A percentile compares a stretch with the other conserved stretches of the same genome.
These are phyloP conservation scores for Streptanthus diversifolius DNA, from an alignment of 345 rosid species.

Conservation along the genomic window DNA sequence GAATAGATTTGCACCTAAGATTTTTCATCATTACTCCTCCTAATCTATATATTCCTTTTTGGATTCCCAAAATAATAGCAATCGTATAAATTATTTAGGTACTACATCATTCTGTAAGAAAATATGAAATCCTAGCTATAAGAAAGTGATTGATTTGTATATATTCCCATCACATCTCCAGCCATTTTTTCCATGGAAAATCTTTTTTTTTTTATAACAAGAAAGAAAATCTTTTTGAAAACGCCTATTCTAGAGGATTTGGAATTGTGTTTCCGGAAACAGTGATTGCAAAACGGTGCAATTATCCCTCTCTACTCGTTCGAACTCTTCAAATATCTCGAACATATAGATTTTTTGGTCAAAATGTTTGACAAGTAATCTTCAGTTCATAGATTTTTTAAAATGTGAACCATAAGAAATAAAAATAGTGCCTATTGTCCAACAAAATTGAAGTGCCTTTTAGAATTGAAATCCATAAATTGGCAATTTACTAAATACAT, in stretches of 20 bases:
- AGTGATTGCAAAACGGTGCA: conserved; percentile 22
- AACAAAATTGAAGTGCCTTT: not conserved
- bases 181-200: conserved; percentile 19
- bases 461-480: too few relatives aligned
- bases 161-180: conserved; percentile 35
- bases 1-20: conserved; percentile 79
- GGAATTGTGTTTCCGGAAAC: conserved; percentile 2
- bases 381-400: not conserved
- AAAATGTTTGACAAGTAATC: not conserved
- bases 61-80: conserved; percentile 34
- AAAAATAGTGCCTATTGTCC: not conserved
- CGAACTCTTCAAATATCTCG: not conserved
- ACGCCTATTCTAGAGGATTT: conserved; percentile 16
- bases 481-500: too few relatives aligned
- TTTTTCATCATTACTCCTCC: conserved; percentile 80
- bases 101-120: conserved; percentile 5
- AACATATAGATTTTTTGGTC: too few relatives aligned
- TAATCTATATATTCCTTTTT: conserved; percentile 35
- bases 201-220: too few relatives aligned
- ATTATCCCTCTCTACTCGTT: not conserved
- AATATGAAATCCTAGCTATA: conserved; percentile 22
- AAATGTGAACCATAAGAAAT: not conserved
- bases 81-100: conserved; percentile 8
- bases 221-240: conserved; percentile 10
- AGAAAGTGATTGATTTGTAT: conserved; percentile 28